Percentiles rank a stretch among this genome's conserved stretches.
Evolutionary conservation across 805 yeast genomes (phyloP).

Genomic region (Ascoidea asiatica): DNA sequence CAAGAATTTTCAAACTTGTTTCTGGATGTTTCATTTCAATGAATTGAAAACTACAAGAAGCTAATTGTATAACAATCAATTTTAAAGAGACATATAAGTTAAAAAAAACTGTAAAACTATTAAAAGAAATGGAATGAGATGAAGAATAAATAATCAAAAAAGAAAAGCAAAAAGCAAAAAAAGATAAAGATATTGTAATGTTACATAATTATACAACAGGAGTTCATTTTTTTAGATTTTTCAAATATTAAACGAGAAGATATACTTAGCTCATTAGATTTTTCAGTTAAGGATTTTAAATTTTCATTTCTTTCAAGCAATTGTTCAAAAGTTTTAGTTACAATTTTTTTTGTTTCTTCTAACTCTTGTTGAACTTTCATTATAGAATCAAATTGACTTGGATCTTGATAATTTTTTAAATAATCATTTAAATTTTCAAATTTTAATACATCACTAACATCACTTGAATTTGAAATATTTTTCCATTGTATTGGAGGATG

Average conservation of each 20-base stretch:
- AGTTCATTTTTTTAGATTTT: slow-evolving; percentile 90
- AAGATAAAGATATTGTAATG: neutral
- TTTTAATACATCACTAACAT: slow-evolving; percentile 24
- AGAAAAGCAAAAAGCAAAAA: neutral
- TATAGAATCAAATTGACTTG: slow-evolving; percentile 90
- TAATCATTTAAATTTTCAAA: slow-evolving; percentile 56
- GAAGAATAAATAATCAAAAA: neutral
- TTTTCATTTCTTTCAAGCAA: slow-evolving; percentile 95
- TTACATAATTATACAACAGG: slow-evolving; percentile 72
- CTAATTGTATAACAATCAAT: too few species aligned
- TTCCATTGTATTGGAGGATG: slow-evolving; percentile 71
- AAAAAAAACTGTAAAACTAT: too few species aligned
- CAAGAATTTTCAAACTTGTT: too few species aligned
- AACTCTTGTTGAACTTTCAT: slow-evolving; percentile 96
- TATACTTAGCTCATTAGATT: slow-evolving; percentile 82
- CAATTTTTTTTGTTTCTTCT: slow-evolving; percentile 92
- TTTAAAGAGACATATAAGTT: too few species aligned
- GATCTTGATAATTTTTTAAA: slow-evolving; percentile 83
- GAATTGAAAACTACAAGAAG: too few species aligned
- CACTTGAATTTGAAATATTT: slow-evolving; percentile 28
- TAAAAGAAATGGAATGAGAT: slow-evolving; percentile 1
- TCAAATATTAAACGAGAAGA: slow-evolving; percentile 90
- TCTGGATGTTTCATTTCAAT: too few species aligned
- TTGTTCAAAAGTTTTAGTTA: slow-evolving; percentile 89
- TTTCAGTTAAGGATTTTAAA: slow-evolving; percentile 85